Evolutionary conservation across 2,329 filamentous ascomycete genomes (phyloP), one percentile per base, ranked within the genome.

Genomic region (Dryadomyces quercivorus): DNA sequence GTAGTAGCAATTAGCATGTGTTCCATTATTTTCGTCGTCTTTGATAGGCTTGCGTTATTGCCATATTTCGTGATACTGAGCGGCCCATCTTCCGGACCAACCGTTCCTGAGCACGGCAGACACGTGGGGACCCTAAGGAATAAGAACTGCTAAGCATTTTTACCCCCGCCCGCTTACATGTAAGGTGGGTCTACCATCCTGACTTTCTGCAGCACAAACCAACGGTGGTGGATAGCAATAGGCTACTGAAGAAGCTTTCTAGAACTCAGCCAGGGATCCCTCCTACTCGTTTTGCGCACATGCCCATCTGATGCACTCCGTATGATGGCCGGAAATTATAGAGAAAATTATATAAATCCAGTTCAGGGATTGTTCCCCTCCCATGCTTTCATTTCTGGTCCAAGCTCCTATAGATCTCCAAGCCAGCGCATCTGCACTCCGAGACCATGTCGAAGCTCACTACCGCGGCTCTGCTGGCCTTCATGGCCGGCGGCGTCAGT

Each of bases 401-500:
- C 44, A 46, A 22, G 21, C 44, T 46, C 44, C 12, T 15, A 9
- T 21, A 3, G 20, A 22, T 22, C 44, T 15, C 44, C 8, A 46
- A 22, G 12, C 3, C 18, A 1, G 10, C 43, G 7, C 18, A 18
- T 20, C 44, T 12, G 16, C 8, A 44, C 15, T 18, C 13, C 26
- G 43, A 36, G 12, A 50, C 44, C n/a, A 59, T 61, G 60, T 36
- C 59, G 40, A 56, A 56, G 56, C 18, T 57, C 22, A 57, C 46
- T 9, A 2, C 38, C 16, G 18, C 34, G 13, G 52, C 50, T 15
- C 42, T 59, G 52, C 55, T 65, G 57, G 58, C 52, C 40, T 51
- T 58, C 1, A 59, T 59, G 50, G 59, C 59, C 44, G 55, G 50
- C 40, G 45, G 47, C 16, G 60, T 61, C 31, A 59, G 56, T 4